Evolutionary conservation across 139 green algal genomes (phyloP).

Genomic region (Haematococcus lacustris): DNA sequence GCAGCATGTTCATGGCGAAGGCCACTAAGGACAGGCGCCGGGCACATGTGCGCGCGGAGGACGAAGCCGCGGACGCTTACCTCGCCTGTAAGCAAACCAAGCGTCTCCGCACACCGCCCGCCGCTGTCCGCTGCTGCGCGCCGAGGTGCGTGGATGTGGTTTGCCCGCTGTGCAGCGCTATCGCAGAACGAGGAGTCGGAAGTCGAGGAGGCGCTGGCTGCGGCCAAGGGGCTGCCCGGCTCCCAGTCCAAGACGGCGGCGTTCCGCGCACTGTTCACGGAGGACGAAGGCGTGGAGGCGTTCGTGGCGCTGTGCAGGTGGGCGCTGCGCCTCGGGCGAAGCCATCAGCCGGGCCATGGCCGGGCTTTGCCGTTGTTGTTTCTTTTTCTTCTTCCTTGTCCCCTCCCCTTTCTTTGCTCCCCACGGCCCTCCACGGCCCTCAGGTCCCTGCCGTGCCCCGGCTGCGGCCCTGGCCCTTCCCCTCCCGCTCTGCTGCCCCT

Average conservation of each 20-base stretch:
- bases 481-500: too few relatives aligned
- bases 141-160: too few relatives aligned
- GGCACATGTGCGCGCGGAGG: conserved; percentile 20
- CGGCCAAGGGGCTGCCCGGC: too few relatives aligned
- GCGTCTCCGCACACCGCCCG: background rate
- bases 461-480: too few relatives aligned
- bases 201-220: background rate
- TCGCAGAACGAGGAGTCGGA: background rate
- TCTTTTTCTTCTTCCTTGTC: too few relatives aligned
- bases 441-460: too few relatives aligned
- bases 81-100: conserved; percentile 6
- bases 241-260: background rate
- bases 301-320: conserved; percentile 6
- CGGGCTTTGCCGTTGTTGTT: too few relatives aligned
- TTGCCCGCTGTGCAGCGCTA: background rate
- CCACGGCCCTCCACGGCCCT: background rate
- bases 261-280: conserved; percentile 6
- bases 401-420: background rate
- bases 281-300: conserved; percentile 5
- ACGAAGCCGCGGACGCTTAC: conserved; percentile 19
- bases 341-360: too few relatives aligned
- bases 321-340: too few relatives aligned
- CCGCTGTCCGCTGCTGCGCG: background rate
- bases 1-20: background rate
- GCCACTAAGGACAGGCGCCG: conserved; percentile 20